Evolutionary conservation across 1,139 yeast genomes (phyloP), one percentile per base, ranked within the genome.

Genomic region (Kazachstania sp.): DNA sequence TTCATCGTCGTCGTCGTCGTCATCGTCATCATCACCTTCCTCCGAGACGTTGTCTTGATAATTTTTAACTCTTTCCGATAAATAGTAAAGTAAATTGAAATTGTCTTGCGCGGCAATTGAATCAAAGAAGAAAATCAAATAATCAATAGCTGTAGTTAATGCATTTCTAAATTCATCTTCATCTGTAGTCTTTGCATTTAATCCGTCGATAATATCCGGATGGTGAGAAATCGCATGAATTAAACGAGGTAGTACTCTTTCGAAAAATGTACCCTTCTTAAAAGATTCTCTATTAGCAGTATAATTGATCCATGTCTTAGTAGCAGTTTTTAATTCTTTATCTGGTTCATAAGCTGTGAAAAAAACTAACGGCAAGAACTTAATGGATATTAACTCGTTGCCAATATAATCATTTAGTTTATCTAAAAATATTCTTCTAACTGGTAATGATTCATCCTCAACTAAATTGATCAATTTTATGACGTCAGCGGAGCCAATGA

Each of bases 61-160:
- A 60, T 87, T 95, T 61, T 87, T 88, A 29, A 87, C 75, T 44
- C 95, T 72, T 52, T 86, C 85, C 0, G 94, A 81, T 45, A 86
- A 69, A 61, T 88, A 87, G 60, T 80, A 87, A 6, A 88, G 61
- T 51, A 87, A 66, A 1, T 94, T 83, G 29, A 85, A 71, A 56
- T 86, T 88, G 28, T 82, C 85, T 38, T 76, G 73, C 8, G 74
- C 78, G 0, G 84, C 83, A 45, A 86, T 75, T 7, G 77, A 63
- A 43, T 76, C 79, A 48, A 86, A 66, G 54, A 73, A 84, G 63
- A 78, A 83, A 1, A 77, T 57, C 42, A 88, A 65, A 51, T 81
- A 81, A 43, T 78, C 78, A 47, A 77, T 56, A 0, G 83, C 81
- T 56, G 78, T 81, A 0, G 69, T 63, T 50, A 71, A 72, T 0